Percentiles rank a stretch among this genome's conserved stretches.
Evolutionary conservation across 1,284 basidiomycete genomes (phyloP).

Genomic region (Ustilago shanxiensis): DNA sequence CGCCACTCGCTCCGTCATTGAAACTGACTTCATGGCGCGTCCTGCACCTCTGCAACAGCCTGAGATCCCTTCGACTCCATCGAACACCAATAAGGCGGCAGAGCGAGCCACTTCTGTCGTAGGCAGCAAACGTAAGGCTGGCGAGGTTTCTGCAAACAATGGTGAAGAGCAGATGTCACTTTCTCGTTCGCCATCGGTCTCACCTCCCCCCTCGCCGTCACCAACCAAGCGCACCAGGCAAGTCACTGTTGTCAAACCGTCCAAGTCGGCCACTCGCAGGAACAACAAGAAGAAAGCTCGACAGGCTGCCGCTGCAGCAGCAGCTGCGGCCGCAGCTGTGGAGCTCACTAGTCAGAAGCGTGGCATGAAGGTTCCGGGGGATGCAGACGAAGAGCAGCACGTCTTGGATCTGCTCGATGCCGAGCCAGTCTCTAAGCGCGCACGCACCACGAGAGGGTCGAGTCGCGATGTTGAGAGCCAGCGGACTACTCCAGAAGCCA

Average conservation of each 20-base stretch:
- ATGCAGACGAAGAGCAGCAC: constrained; percentile 28
- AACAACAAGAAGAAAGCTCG: constrained; percentile 29
- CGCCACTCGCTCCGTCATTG: constrained; percentile 47
- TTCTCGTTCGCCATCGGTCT: constrained; percentile 29
- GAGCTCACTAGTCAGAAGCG: constrained; percentile 19
- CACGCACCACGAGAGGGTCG: constrained; percentile 2
- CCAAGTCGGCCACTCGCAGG: constrained; percentile 28
- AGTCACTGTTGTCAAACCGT: constrained; percentile 11
- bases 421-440: constrained; percentile 16
- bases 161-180: not conserved
- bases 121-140: constrained; percentile 23
- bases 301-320: constrained; percentile 22
- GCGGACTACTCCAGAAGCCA: not conserved
- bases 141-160: not conserved
- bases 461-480: not conserved
- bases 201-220: constrained; percentile 38
- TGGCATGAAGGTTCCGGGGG: not conserved
- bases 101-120: constrained; percentile 14
- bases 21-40: constrained; percentile 37
- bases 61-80: constrained; percentile 5
- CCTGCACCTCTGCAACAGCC: constrained; percentile 11
- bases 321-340: constrained; percentile 12
- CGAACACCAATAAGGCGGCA: not conserved
- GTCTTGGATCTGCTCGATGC: constrained; percentile 20
- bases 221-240: constrained; percentile 32